phyloP scores from a whole-genome alignment of 306 rosid genomes.

The Coriaria nepalensis region DNA sequence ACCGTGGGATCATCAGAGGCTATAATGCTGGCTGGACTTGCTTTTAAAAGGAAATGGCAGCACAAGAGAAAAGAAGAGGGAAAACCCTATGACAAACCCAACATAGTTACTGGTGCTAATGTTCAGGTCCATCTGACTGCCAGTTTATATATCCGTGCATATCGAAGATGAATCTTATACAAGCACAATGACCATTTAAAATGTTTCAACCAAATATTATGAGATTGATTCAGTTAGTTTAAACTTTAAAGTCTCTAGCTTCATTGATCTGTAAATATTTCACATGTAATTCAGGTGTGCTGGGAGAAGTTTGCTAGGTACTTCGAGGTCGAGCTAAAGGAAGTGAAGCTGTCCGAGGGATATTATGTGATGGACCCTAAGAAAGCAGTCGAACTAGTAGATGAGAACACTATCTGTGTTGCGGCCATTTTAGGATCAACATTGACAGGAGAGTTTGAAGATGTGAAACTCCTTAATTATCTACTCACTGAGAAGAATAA shows the following conservation, averaged over 20 bases:
- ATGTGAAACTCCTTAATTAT: slow-evolving; percentile 67
- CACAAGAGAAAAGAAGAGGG: slow-evolving; percentile 54
- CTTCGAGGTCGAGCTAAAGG: slow-evolving; percentile 93
- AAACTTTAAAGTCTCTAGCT: too few species aligned
- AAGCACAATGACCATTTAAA: too few species aligned
- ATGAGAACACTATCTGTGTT: slow-evolving; percentile 92
- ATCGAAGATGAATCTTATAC: too few species aligned
- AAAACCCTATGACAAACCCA: slow-evolving; percentile 67
- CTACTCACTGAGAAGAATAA: slow-evolving; percentile 53
- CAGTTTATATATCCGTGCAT: too few species aligned
- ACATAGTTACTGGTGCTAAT: slow-evolving; percentile 90
- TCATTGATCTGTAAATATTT: too few species aligned
- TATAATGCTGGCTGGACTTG: slow-evolving; percentile 86
- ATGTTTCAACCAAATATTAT: too few species aligned
- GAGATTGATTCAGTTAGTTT: too few species aligned
- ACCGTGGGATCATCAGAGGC: slow-evolving; percentile 97
- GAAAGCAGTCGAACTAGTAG: slow-evolving; percentile 82
- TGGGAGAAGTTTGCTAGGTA: slow-evolving; percentile 96
- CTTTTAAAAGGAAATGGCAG: slow-evolving; percentile 88
- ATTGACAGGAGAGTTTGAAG: slow-evolving; percentile 76
- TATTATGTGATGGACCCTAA: slow-evolving; percentile 81
- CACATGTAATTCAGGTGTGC: slow-evolving; percentile 49
- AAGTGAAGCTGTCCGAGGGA: slow-evolving; percentile 69
- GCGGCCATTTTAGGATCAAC: slow-evolving; percentile 94
- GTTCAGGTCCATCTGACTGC: slow-evolving; percentile 41